Conservation (phyloP, 2,329 filamentous ascomycete species). For the Cryphonectria naterciae region DNA sequence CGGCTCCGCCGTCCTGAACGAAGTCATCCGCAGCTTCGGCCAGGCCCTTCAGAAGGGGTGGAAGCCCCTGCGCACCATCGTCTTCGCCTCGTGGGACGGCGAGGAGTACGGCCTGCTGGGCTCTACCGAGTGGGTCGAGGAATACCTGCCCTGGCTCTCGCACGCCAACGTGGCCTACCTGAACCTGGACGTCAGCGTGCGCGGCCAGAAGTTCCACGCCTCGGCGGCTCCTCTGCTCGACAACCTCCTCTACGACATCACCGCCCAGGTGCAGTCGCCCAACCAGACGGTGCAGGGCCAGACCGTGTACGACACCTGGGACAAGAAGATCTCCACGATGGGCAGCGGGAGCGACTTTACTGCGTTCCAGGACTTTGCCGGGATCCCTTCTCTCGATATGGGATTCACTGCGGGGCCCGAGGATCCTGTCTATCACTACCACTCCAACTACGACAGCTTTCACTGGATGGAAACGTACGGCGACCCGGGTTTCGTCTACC, state of each 20-base stretch:
- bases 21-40: slow-evolving; percentile 76
- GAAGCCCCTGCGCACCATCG: slow-evolving; percentile 55
- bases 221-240: slow-evolving; percentile 65
- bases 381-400: slow-evolving; percentile 55
- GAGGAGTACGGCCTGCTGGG: slow-evolving; percentile 82
- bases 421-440: slow-evolving; percentile 73
- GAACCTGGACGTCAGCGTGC: slow-evolving; percentile 69
- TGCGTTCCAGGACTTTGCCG: slow-evolving; percentile 65
- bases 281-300: slow-evolving; percentile 43
- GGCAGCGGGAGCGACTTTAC: slow-evolving; percentile 72
- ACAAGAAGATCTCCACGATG: slow-evolving; percentile 53
- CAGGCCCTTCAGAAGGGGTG: slow-evolving; percentile 64
- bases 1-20: slow-evolving; percentile 78
- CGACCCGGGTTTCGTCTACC: slow-evolving; percentile 68
- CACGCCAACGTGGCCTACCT: slow-evolving; percentile 75
- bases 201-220: slow-evolving; percentile 59
- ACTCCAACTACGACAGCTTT: slow-evolving; percentile 83
- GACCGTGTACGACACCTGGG: slow-evolving; percentile 50
- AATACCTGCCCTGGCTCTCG: slow-evolving; percentile 76
- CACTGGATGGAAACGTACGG: slow-evolving; percentile 83
- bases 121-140: slow-evolving; percentile 86
- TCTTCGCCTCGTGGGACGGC: slow-evolving; percentile 73
- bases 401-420: slow-evolving; percentile 49
- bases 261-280: slow-evolving; percentile 25
- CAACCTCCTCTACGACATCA: slow-evolving; percentile 52